Evolutionary conservation across 2,329 filamentous ascomycete species (phyloP).

Genomic region (Cryoendolithus antarcticus): DNA sequence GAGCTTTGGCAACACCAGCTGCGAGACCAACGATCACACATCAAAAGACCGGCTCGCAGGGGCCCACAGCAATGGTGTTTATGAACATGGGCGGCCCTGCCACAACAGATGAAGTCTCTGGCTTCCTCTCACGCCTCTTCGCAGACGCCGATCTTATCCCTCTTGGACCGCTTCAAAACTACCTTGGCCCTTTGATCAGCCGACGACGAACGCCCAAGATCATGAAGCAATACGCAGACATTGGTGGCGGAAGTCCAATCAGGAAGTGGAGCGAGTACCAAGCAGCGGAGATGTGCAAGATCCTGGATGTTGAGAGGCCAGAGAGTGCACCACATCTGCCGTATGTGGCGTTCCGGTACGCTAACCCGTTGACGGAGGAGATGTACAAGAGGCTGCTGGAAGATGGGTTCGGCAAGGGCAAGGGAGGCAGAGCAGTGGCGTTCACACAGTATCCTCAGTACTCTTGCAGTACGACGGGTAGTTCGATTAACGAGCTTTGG

Average conservation of each 20-base stretch:
- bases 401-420: slow-evolving; percentile 83
- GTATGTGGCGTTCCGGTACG: slow-evolving; percentile 95
- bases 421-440: slow-evolving; percentile 83
- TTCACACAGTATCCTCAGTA: slow-evolving; percentile 99
- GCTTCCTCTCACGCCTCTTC: slow-evolving; percentile 84
- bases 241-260: slow-evolving; percentile 95
- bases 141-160: slow-evolving; percentile 92
- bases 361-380: slow-evolving; percentile 82
- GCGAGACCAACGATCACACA: slow-evolving; percentile 63
- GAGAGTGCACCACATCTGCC: slow-evolving; percentile 94
- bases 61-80: slow-evolving; percentile 95
- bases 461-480: slow-evolving; percentile 93
- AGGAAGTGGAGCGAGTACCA: slow-evolving; percentile 97
- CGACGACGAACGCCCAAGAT: slow-evolving; percentile 88
- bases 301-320: slow-evolving; percentile 79
- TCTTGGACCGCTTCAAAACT: slow-evolving; percentile 80
- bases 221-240: slow-evolving; percentile 84
- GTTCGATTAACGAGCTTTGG: slow-evolving; percentile 93
- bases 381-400: slow-evolving; percentile 74
- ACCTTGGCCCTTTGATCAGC: slow-evolving; percentile 80
- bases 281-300: slow-evolving; percentile 89
- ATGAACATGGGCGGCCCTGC: slow-evolving; percentile 97
- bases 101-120: slow-evolving; percentile 73
- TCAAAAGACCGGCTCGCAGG: slow-evolving; percentile 55
- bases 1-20: slow-evolving; percentile 42